These are phyloP conservation scores for Trichosporon inkin DNA, from an alignment of 1,284 basidiomycete genomes.

Conservation along the genomic window DNA sequence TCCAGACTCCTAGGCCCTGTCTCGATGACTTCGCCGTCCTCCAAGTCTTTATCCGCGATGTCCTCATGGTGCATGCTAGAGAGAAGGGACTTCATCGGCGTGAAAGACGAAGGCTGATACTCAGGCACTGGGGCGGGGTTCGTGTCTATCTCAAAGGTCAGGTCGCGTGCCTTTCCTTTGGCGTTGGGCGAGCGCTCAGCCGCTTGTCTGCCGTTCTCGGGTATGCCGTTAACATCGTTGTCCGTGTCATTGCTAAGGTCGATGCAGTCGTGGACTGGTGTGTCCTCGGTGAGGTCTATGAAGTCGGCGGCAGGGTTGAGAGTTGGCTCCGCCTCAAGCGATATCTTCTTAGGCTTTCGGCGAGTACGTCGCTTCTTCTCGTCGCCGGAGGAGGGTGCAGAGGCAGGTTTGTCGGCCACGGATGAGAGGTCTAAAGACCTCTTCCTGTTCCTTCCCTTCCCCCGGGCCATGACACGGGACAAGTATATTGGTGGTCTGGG, in stretches of 20 bases:
- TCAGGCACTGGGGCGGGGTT: not conserved
- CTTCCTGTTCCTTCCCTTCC: constrained; percentile 1
- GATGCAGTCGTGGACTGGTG: not conserved
- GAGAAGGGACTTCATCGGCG: constrained; percentile 12
- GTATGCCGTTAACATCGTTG: not conserved
- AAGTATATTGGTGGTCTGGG: not conserved
- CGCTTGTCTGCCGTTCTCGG: not conserved
- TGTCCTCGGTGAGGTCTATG: constrained; percentile 6
- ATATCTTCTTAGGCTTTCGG: not conserved
- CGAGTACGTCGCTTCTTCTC: constrained; percentile 1
- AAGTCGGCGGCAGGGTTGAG: constrained; percentile 6
- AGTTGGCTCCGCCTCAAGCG: not conserved
- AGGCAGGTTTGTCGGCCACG: not conserved
- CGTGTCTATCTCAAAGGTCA: not conserved
- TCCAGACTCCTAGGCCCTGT: not conserved
- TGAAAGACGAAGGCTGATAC: constrained; percentile 9
- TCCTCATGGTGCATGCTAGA: not conserved
- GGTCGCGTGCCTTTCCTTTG: constrained; percentile 6
- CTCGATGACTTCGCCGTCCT: not conserved
- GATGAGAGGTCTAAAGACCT: not conserved
- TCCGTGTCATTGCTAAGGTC: not conserved
- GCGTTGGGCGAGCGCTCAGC: not conserved
- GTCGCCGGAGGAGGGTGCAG: not conserved
- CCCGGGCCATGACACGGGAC: not conserved
- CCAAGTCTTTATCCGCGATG: not conserved